Evolutionary conservation across 2,329 filamentous ascomycete genomes (phyloP).

Genomic region (Talaromyces amestolkiae): DNA sequence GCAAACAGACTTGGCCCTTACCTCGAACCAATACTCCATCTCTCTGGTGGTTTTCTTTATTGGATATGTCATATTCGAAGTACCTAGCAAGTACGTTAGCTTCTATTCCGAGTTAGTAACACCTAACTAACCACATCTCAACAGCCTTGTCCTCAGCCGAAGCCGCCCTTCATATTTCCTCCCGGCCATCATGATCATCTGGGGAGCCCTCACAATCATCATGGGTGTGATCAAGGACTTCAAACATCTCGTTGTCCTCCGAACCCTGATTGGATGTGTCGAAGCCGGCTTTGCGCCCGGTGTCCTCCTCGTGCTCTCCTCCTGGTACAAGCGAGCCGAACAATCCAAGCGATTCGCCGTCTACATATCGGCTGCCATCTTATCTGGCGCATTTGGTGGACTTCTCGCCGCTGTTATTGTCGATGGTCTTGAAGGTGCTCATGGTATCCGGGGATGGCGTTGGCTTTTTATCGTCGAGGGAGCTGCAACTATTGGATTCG

Average conservation of each 20-base stretch:
- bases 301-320: slow-evolving; percentile 33
- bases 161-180: slow-evolving; percentile 53
- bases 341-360: slow-evolving; percentile 25
- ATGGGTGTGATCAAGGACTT: slow-evolving; percentile 30
- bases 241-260: slow-evolving; percentile 26
- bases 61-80: slow-evolving; percentile 52
- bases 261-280: slow-evolving; percentile 28
- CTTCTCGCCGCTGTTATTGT: slow-evolving; percentile 28
- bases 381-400: slow-evolving; percentile 27
- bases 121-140: not conserved
- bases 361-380: slow-evolving; percentile 23
- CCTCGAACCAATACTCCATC: slow-evolving; percentile 48
- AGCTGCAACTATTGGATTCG: slow-evolving; percentile 40
- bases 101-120: no score
- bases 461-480: slow-evolving; percentile 33
- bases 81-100: slow-evolving; percentile 45
- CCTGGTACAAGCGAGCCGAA: slow-evolving; percentile 36
- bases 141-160: slow-evolving; percentile 47
- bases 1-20: slow-evolving; percentile 45
- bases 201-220: slow-evolving; percentile 25
- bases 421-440: slow-evolving; percentile 26
- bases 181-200: slow-evolving; percentile 24
- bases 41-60: slow-evolving; percentile 56
- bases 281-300: slow-evolving; percentile 37
- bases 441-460: slow-evolving; percentile 27